These are phyloP conservation scores for Coemansia reversa DNA, from an alignment of 192 early-diverging fungal genomes.

Conservation along the genomic window DNA sequence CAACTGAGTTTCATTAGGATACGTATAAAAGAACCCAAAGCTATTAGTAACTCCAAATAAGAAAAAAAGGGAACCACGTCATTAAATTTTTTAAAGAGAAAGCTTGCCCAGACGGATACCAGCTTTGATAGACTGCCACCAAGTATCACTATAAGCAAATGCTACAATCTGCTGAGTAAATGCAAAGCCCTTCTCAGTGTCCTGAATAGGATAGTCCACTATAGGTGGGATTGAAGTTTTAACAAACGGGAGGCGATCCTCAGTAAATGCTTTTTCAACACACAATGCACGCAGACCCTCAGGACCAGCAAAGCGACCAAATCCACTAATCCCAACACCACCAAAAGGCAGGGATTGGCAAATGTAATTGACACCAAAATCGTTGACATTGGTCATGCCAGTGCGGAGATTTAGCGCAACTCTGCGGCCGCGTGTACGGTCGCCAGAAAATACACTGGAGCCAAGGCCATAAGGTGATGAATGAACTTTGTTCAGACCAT, in stretches of 20 bases:
- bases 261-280: constrained; percentile 68
- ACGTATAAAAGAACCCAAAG: background rate
- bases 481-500: constrained; percentile 69
- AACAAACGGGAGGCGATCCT: constrained; percentile 68
- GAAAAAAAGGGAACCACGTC: background rate
- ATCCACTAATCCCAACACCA: constrained; percentile 75
- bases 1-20: background rate
- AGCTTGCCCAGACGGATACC: constrained; percentile 56
- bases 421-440: constrained; percentile 59
- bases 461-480: constrained; percentile 74
- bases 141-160: constrained; percentile 54
- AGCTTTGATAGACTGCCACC: constrained; percentile 55
- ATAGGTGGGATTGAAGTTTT: constrained; percentile 74
- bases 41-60: background rate
- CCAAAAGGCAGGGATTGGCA: constrained; percentile 82
- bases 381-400: constrained; percentile 86
- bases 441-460: constrained; percentile 73
- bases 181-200: constrained; percentile 54
- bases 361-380: constrained; percentile 82
- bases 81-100: constrained; percentile 33
- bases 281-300: constrained; percentile 75
- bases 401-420: constrained; percentile 64
- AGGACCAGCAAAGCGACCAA: constrained; percentile 72
- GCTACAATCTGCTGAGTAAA: constrained; percentile 61
- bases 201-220: constrained; percentile 72